Conservation (phyloP, 208 protist genomes). For the Herpetomonas tarakana region DNA sequence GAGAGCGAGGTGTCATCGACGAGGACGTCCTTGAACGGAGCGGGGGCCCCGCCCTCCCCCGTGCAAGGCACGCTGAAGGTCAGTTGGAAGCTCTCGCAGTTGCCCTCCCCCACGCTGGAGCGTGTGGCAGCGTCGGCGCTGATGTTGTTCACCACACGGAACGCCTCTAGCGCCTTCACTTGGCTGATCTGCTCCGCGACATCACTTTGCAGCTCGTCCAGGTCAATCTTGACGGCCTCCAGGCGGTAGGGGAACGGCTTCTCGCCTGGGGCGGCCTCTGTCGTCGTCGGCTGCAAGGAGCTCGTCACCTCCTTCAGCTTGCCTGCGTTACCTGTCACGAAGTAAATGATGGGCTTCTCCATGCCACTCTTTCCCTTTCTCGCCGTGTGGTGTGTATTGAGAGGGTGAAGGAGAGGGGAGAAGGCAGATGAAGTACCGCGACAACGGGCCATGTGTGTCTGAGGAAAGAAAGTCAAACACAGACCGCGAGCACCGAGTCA, state of each 20-base stretch:
- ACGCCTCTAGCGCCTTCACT: conserved; percentile 93
- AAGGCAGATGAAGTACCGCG: no score
- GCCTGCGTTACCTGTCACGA: conserved; percentile 98
- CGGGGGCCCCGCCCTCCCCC: not conserved
- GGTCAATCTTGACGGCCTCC: conserved; percentile 53
- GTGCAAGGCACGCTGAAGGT: not conserved
- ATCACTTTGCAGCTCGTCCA: conserved; percentile 96
- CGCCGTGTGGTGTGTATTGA: not conserved
- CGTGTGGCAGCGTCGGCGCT: conserved; percentile 1
- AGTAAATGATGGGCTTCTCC: conserved; percentile 22
- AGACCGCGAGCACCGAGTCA: no score
- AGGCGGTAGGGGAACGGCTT: conserved; percentile 42
- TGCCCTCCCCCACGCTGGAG: not conserved
- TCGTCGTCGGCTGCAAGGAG: conserved; percentile 45
- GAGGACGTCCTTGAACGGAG: conserved; percentile 47
- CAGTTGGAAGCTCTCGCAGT: not conserved
- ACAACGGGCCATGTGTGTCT: no score
- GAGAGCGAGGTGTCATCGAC: conserved; percentile 98
- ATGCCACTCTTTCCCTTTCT: not conserved
- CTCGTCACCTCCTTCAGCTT: conserved; percentile 95
- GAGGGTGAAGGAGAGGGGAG: not conserved
- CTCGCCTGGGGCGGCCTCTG: not conserved
- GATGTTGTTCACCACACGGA: conserved; percentile 33
- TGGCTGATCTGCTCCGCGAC: conserved; percentile 86
- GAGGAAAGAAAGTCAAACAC: no score